Evolutionary conservation across 768 basidiomycete genomes (phyloP).

Genomic region (Lactarius vividus): DNA sequence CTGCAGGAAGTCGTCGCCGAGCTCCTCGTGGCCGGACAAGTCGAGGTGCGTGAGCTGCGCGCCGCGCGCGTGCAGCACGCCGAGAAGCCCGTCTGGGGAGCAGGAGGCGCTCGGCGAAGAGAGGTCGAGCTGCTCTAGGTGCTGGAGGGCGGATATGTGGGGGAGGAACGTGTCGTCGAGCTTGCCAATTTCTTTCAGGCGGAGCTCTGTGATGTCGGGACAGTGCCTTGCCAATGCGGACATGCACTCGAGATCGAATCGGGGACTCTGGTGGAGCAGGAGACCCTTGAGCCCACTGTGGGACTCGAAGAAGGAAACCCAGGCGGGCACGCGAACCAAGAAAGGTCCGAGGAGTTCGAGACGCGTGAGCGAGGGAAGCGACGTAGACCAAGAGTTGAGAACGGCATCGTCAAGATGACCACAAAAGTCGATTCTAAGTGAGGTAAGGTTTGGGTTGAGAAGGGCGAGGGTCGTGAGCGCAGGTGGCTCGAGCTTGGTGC

Average conservation of each 20-base stretch:
- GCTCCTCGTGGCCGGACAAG: slow-evolving; percentile 63
- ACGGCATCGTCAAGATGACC: slow-evolving; percentile 72
- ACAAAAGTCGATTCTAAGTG: slow-evolving; percentile 80
- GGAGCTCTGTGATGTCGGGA: slow-evolving; percentile 63
- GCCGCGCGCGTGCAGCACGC: slow-evolving; percentile 56
- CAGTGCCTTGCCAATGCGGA: slow-evolving; percentile 51
- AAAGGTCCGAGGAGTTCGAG: slow-evolving; percentile 87
- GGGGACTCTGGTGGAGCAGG: slow-evolving; percentile 79
- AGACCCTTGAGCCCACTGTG: slow-evolving; percentile 67
- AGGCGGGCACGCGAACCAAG: slow-evolving; percentile 68
- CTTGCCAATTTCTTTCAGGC: slow-evolving; percentile 74
- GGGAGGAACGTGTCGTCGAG: slow-evolving; percentile 64
- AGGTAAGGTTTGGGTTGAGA: slow-evolving; percentile 82
- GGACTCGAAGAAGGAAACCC: slow-evolving; percentile 70
- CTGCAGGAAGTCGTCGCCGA: slow-evolving; percentile 60
- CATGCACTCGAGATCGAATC: slow-evolving; percentile 74
- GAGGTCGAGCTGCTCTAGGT: slow-evolving; percentile 63
- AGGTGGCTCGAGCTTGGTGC: slow-evolving; percentile 69
- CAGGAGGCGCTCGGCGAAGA: slow-evolving; percentile 57
- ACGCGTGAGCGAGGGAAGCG: slow-evolving; percentile 62
- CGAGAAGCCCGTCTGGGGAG: slow-evolving; percentile 53
- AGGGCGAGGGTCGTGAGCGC: slow-evolving; percentile 68
- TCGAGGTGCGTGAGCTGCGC: slow-evolving; percentile 55
- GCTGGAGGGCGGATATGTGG: slow-evolving; percentile 46
- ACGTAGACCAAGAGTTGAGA: slow-evolving; percentile 54